These are phyloP conservation scores for Trichoderma reesei DNA, from an alignment of 495 filamentous ascomycete genomes.

Conservation along the genomic window DNA sequence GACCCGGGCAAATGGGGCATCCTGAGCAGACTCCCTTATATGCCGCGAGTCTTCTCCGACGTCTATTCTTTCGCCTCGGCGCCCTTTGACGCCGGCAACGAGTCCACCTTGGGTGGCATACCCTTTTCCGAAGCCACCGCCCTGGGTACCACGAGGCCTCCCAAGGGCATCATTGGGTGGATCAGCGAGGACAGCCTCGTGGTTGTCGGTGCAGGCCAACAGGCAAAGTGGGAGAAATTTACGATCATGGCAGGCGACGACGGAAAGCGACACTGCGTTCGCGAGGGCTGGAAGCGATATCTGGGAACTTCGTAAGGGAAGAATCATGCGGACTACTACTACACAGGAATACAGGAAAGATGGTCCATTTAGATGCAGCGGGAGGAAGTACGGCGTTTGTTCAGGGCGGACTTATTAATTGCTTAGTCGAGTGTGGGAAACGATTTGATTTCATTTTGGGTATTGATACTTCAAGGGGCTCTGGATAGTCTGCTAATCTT, in stretches of 20 bases:
- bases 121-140: slow-evolving; percentile 28
- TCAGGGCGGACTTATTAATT: neutral
- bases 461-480: neutral
- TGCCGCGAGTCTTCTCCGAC: slow-evolving; percentile 75
- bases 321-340: neutral
- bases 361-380: neutral
- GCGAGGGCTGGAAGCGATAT: slow-evolving; percentile 79
- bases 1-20: slow-evolving; percentile 67
- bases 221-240: slow-evolving; percentile 76
- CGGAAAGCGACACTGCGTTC: slow-evolving; percentile 47
- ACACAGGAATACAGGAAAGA: neutral
- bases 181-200: slow-evolving; percentile 54
- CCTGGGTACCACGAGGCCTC: slow-evolving; percentile 43
- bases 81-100: slow-evolving; percentile 72
- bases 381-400: neutral
- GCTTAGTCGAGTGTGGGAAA: neutral
- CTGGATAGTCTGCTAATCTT: neutral
- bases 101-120: slow-evolving; percentile 36
- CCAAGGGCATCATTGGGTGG: slow-evolving; percentile 75
- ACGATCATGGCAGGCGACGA: slow-evolving; percentile 51
- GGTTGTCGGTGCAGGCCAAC: slow-evolving; percentile 71
- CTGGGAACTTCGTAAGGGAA: slow-evolving; percentile 33
- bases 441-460: neutral
- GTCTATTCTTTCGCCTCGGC: slow-evolving; percentile 67
- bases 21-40: slow-evolving; percentile 63